Base-by-base conservation (phyloP, 805 yeast species). In the Candida broadrunensis region DNA sequence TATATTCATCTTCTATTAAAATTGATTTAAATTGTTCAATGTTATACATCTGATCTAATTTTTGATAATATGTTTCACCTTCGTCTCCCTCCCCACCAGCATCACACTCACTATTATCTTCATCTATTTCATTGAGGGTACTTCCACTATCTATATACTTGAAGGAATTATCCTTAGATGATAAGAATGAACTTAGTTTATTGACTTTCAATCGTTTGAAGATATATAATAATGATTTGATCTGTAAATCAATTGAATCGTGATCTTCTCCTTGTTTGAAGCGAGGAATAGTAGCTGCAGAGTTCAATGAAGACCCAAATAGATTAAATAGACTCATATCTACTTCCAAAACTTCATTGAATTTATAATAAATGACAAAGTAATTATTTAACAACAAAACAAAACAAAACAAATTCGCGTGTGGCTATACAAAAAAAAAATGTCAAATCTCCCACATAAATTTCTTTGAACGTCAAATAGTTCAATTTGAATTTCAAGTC, bases 221-320 rank as follows among this genome's bases (percentile, higher is more conserved):
- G 55, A 79, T 66, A 54, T 83, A 84, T 21, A 69, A 55, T 41
- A 84, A 59, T 2, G 87, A 70, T 51, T 76, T 80, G 42, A 81
- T 70, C 46, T 81, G 86, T 16, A 83, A 64, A 47, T 81, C 86
- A 11, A 80, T 69, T 4, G 81, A 72, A 53, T 83, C 88, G 41
- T 33, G 39, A 9, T 33, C 12, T 17, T 44, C 37, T 8, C 36
- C 39, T 16, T 41, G 39, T 23, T 41, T 33, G 16, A 25, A 44
- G 14, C 14, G 38, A n/a, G 47, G 47, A 3, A 41, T 30, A 11
- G 43, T 21, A 4, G 42, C 20, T 4, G 43, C 23, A 4, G 25
- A n/a, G 11, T 18, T 36, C 26, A 29, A 29, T 15, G 25, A 21
- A 7, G 32, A 33, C 18, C 32, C 14, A 11, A 29, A 29, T 29